Evolutionary conservation across 805 yeast species (phyloP).

Genomic region (Ogataea ramenticola): DNA sequence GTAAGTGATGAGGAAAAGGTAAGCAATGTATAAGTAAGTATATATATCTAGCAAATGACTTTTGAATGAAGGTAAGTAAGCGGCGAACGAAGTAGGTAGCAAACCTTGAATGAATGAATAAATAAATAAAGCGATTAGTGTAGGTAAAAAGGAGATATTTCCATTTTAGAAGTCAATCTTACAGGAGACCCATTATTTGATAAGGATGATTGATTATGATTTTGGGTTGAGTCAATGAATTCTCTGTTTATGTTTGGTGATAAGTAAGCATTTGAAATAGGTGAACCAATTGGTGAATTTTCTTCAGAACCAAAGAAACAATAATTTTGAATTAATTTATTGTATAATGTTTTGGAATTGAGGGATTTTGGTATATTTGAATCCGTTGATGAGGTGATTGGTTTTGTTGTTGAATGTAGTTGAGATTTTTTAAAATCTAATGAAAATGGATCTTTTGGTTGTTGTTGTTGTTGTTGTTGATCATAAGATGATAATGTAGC

Average conservation of each 20-base stretch:
- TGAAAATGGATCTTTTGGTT: no score
- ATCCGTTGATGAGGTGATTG: neutral
- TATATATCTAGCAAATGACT: no score
- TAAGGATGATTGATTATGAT: neutral
- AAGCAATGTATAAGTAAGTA: no score
- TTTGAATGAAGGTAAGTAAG: no score
- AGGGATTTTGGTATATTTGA: neutral
- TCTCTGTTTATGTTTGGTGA: neutral
- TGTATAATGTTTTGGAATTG: conserved; percentile 1
- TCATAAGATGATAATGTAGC: conserved; percentile 4
- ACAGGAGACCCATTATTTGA: neutral
- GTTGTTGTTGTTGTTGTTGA: no score
- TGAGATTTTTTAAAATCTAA: neutral
- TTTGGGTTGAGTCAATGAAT: neutral
- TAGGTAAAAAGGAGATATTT: neutral
- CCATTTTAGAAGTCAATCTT: neutral
- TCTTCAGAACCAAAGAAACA: conserved; percentile 22
- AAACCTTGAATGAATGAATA: no score
- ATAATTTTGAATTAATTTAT: conserved; percentile 17
- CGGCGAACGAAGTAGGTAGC: no score
- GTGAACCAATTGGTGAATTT: conserved; percentile 4
- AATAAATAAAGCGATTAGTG: no score
- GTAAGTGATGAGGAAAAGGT: no score
- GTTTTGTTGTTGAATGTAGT: conserved; percentile 1
- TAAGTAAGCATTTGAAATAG: neutral